phyloP scores from a whole-genome alignment of 1,284 basidiomycete species.

The Filobasidium uniguttulatum region DNA sequence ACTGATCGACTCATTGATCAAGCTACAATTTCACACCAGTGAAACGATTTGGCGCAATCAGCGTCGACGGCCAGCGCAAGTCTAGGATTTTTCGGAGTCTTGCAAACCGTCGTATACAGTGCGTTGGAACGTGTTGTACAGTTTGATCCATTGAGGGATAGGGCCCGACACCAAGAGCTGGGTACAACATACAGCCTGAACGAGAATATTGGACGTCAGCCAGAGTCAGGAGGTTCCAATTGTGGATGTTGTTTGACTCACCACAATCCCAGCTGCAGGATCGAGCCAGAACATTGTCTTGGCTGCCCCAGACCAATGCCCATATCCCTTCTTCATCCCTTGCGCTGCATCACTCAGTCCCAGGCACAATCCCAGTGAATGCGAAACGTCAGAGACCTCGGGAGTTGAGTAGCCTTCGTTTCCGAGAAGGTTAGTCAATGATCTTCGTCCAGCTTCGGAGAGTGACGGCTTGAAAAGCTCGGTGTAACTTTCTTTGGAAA shows the following conservation, averaged over 20 bases:
- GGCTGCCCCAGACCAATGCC: slow-evolving; percentile 22
- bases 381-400: slow-evolving; percentile 7
- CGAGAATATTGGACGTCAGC: not conserved
- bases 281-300: slow-evolving; percentile 26
- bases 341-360: slow-evolving; percentile 1
- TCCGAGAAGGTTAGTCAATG: slow-evolving; percentile 12
- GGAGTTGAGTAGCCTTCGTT: not conserved
- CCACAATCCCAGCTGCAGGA: slow-evolving; percentile 21
- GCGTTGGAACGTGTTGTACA: slow-evolving; percentile 24
- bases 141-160: slow-evolving; percentile 14
- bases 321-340: slow-evolving; percentile 20
- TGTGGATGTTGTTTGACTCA: no score
- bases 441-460: slow-evolving; percentile 5
- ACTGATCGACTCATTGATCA: no score
- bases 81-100: no score
- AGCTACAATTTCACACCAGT: no score
- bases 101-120: slow-evolving; percentile 22
- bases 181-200: slow-evolving; percentile 20
- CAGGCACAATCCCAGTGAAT: slow-evolving; percentile 7
- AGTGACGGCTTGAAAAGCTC: slow-evolving; percentile 19
- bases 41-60: no score
- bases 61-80: no score
- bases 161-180: slow-evolving; percentile 17
- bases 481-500: slow-evolving; percentile 15
- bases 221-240: not conserved